A percentile compares a stretch with the other conserved stretches of the same genome.
Evolutionary conservation across 75 land plant genomes (phyloP).

Genomic region (Pinus tabuliformis): DNA sequence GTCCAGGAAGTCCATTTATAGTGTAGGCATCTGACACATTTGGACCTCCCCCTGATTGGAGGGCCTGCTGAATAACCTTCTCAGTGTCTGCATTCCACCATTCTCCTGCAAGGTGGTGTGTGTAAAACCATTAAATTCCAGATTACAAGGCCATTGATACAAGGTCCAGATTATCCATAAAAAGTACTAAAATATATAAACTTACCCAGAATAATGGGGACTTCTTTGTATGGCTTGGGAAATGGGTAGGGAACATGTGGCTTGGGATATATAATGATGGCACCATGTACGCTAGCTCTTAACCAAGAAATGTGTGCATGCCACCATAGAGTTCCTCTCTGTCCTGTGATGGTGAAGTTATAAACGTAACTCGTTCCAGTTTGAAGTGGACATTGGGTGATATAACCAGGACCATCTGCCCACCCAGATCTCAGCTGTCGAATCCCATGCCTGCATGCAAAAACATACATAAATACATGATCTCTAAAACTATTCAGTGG

Average conservation of each 20-base stretch:
- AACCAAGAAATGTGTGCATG: constrained; percentile 46
- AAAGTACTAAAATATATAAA: not conserved
- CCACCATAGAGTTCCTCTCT: constrained; percentile 45
- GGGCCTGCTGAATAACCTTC: constrained; percentile 26
- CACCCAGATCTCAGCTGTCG: too few relatives aligned
- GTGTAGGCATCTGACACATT: constrained; percentile 51
- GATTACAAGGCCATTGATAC: not conserved
- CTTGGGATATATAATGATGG: constrained; percentile 49
- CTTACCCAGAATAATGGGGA: constrained; percentile 44
- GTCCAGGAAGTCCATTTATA: constrained; percentile 62
- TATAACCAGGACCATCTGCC: too few relatives aligned
- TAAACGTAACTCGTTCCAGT: constrained; percentile 39
- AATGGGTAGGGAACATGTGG: constrained; percentile 27
- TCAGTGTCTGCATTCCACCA: constrained; percentile 57
- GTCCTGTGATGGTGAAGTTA: constrained; percentile 38
- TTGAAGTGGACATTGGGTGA: constrained; percentile 14
- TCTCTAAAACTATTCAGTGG: too few relatives aligned
- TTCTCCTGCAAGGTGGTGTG: constrained; percentile 30
- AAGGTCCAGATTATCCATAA: too few relatives aligned
- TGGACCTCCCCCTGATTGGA: constrained; percentile 44
- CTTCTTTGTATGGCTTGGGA: constrained; percentile 34
- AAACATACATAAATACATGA: too few relatives aligned
- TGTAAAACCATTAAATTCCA: too few relatives aligned
- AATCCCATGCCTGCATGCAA: too few relatives aligned
- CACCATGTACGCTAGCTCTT: constrained; percentile 51